Conservation (phyloP, 495 filamentous ascomycete genomes). For the Aspergillus panamensis region DNA sequence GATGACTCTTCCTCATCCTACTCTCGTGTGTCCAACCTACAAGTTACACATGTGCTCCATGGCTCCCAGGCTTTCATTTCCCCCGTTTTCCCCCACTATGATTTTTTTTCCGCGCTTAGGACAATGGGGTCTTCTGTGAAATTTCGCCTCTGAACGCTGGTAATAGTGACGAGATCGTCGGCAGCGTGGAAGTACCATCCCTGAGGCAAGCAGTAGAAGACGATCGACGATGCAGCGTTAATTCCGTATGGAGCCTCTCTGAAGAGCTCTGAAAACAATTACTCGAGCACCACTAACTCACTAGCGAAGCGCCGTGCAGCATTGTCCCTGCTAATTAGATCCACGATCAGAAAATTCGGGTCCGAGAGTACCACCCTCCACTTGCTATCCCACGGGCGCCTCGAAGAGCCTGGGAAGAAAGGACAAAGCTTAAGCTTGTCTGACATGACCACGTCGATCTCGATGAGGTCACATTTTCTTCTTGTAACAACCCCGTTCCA, state of each 20-base stretch:
- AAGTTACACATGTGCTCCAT: background rate
- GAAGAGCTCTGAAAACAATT: background rate
- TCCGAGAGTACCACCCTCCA: background rate
- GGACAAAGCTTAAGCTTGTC: background rate
- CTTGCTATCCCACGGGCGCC: background rate
- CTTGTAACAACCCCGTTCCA: background rate
- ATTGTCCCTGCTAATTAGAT: no score
- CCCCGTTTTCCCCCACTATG: no score
- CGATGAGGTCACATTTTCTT: background rate
- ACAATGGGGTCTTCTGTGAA: no score
- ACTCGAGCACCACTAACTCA: background rate
- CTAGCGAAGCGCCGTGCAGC: background rate
- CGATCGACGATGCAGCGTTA: constrained; percentile 8
- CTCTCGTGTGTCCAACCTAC: background rate
- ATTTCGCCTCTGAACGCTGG: background rate
- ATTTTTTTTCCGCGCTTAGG: no score
- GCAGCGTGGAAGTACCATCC: background rate
- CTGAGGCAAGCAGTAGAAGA: background rate
- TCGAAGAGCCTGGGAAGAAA: background rate
- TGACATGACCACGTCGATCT: background rate
- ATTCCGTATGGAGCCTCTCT: background rate
- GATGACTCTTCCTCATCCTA: background rate
- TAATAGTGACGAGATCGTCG: background rate
- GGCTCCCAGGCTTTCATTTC: background rate
- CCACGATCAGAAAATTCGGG: no score